A percentile compares a stretch with the other conserved stretches of the same genome.
Evolutionary conservation across 2,329 filamentous ascomycete species (phyloP).

Genomic region (Fusarium stilboides): DNA sequence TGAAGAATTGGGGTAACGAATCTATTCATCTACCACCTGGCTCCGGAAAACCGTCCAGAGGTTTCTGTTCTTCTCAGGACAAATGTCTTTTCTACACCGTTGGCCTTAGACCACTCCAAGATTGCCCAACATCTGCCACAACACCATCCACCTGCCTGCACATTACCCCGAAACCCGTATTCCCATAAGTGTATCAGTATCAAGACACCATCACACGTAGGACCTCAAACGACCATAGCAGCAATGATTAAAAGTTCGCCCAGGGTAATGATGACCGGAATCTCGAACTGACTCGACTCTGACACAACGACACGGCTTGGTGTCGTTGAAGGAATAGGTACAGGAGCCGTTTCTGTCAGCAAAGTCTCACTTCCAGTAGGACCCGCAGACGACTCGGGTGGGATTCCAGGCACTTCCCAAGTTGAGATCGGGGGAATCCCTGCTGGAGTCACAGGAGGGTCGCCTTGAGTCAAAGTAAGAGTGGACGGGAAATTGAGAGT

Average conservation of each 20-base stretch:
- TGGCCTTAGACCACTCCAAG: conserved; percentile 20
- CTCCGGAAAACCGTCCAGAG: background rate
- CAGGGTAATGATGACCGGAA: conserved; percentile 44
- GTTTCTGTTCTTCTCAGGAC: background rate
- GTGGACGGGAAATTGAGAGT: conserved; percentile 9
- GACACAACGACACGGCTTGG: conserved; percentile 51
- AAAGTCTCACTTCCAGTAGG: conserved; percentile 19
- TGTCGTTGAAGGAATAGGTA: conserved; percentile 41
- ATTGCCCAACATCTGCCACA: conserved; percentile 25
- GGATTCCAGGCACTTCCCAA: background rate
- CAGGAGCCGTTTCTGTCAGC: conserved; percentile 43
- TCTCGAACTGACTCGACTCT: conserved; percentile 42
- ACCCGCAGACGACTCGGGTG: conserved; percentile 1
- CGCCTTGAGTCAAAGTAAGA: conserved; percentile 1
- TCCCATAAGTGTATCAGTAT: background rate
- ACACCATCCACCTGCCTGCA: conserved; percentile 12
- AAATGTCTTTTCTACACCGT: conserved; percentile 5
- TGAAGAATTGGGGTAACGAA: background rate
- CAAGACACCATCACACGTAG: background rate
- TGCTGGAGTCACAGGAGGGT: conserved; percentile 2
- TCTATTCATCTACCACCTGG: background rate
- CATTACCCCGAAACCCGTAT: conserved; percentile 2
- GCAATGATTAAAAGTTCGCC: conserved; percentile 49
- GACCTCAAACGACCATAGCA: conserved; percentile 30
- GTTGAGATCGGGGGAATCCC: conserved; percentile 5